Evolutionary conservation across 2,329 filamentous ascomycete genomes (phyloP), one percentile per base, ranked within the genome.

Genomic region (Claviceps capensis): DNA sequence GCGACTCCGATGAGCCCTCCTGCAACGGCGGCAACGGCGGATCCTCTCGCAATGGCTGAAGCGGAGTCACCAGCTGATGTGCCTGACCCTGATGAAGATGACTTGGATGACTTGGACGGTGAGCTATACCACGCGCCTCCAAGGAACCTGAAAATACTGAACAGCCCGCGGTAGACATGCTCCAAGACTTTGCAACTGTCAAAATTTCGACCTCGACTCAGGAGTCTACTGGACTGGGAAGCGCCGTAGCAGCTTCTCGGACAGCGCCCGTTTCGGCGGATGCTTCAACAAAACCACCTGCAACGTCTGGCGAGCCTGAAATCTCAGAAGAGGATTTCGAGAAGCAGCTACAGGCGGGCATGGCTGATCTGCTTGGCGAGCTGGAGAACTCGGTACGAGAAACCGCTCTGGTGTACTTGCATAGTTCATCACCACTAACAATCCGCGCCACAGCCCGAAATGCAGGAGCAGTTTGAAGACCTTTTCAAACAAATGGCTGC

Each of bases 71-170:
- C 42, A 4, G 42, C 49, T 9, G 49, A 85, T 58, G 82, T 85
- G 16, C 84, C 89, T 19, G 91, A 96, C 62, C 91, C 90, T 6
- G 91, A 97, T 58, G 90, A 95, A 68, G 93, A 93, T 67, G 87
- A 93, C 59, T 72, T 93, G 19, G 87, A 96, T 62, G 93, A 97
- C 62, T 73, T 98, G 45, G 93, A 98, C 69, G 88, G 87, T 88
- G 68, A 59, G 72, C 16, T 17, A 5, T 14, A 38, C 13, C 26
- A 41, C 8, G 14, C n/a, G 7, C 11, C n/a, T 30, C 26, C 9
- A 34, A 5, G 16, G 13, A 13, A 14, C 16, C 22, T 5, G 3
- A 17, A 8, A 46, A 30, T 6, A 13, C 56, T 62, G 26, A 59
- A 45, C 6, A 2, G 9, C 6, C 6, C 46, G n/a, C 23, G 16